Evolutionary conservation across 768 basidiomycete species (phyloP).

Genomic region (Boletus insuetus): DNA sequence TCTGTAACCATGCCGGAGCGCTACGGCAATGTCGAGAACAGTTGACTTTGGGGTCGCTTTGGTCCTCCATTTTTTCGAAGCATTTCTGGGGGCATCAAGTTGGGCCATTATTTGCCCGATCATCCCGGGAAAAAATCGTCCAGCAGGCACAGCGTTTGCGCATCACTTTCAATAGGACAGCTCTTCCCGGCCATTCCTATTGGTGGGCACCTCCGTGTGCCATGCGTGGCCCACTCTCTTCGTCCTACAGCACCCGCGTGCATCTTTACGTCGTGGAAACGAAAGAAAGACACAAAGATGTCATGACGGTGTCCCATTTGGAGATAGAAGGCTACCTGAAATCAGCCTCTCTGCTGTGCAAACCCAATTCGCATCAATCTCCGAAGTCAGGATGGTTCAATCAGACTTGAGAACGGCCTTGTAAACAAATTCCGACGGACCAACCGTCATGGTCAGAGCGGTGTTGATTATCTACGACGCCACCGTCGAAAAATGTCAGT

Average conservation of each 20-base stretch:
- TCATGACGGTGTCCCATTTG: conserved; percentile 18
- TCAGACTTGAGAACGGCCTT: conserved; percentile 21
- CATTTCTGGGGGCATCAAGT: background rate
- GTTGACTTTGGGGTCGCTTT: background rate
- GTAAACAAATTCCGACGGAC: conserved; percentile 20
- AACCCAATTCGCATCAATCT: conserved; percentile 25
- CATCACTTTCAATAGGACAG: no score
- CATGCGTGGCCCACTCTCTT: background rate
- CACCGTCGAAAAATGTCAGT: conserved; percentile 22
- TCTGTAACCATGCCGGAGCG: background rate
- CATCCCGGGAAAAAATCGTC: conserved; percentile 2
- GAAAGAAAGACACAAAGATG: background rate
- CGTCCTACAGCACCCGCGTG: background rate
- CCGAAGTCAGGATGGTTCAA: conserved; percentile 15
- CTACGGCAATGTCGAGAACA: conserved; percentile 25
- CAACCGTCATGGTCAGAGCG: conserved; percentile 10
- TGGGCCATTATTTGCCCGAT: conserved; percentile 3
- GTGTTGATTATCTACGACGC: conserved; percentile 21
- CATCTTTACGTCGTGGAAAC: conserved; percentile 25
- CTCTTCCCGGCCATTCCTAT: conserved; percentile 8
- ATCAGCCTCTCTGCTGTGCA: conserved; percentile 17
- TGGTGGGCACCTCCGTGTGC: conserved; percentile 3
- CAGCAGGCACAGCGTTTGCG: background rate
- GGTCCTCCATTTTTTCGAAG: conserved; percentile 22
- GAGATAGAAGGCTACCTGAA: conserved; percentile 21